Base-by-base conservation (phyloP, 192 early-diverging fungal species). In the Podila epicladia region DNA sequence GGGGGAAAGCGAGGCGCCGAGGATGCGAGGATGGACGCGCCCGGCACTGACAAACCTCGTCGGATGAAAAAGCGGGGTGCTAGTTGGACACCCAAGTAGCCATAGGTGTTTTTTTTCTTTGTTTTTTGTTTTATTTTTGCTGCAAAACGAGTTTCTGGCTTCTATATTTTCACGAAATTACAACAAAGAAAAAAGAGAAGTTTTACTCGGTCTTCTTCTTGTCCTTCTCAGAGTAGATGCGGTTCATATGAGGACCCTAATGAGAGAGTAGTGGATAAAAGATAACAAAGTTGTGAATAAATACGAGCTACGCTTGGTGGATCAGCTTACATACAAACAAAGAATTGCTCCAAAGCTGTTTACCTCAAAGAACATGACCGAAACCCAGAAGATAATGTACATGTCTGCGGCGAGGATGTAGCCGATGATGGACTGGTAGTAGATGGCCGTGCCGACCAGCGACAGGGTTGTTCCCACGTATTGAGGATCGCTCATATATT, bases 401-500 rank as follows among this genome's bases (percentile, higher is more conserved):
- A 90, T 66, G 33, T 84, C 67, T 12, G 65, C 69, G 15, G 89
- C 82, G 33, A 90, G 75, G n/a, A 85, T 64, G 57, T 85, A 86
- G 8, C 89, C 89, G 64, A 74, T 64, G 35, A 83, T 33, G 31
- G 86, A 87, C 57, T 87, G 89, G 68, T 80, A 82, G 48, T 83
- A 84, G 65, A 89, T 63, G 17, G 86, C 87, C 58, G 84, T 84
- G 13, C 89, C 88, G 28, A 89, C 45, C 19, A 86, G 74, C n/a
- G 83, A 83, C 55, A 87, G 58, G 31, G 88, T 82, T 8, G 89
- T 89, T 59, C 89, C 89, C 13, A 87, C 84, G 49, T 90, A 90
- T 65, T 90, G 89, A 53, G 89, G 89, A 57, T 90, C 87, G 71
- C 84, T 68, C 58, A 89, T 73, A 65, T 82, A 82, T 51, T 75